Evolutionary conservation across 148 eudicot species (phyloP).

Genomic region (Vaccinium vitisidaea): DNA sequence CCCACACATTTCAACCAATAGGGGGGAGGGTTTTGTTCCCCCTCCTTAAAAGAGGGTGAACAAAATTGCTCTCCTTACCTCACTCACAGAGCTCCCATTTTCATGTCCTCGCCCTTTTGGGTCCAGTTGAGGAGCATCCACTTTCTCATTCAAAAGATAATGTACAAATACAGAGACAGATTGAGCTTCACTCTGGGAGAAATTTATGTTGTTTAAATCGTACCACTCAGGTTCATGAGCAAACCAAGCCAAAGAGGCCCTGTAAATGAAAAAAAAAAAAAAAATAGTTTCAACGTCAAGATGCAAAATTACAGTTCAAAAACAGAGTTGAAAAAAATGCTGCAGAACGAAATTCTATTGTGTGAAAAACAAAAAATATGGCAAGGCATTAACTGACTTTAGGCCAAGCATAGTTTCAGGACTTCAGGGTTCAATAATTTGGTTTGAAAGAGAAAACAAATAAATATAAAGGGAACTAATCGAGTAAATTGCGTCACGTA

Average conservation of each 20-base stretch:
- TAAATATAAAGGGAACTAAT: background rate
- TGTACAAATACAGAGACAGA: conserved; percentile 76
- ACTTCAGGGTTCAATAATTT: background rate
- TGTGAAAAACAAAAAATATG: background rate
- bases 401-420: background rate
- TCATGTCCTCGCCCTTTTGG: conserved; percentile 56
- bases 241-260: conserved; percentile 93
- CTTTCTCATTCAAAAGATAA: conserved; percentile 60
- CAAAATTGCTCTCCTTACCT: background rate
- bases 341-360: background rate
- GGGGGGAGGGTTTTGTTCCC: too few species aligned
- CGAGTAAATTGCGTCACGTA: background rate
- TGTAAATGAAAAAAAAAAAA: conserved; percentile 26
- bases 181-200: conserved; percentile 87
- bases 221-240: conserved; percentile 89
- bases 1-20: too few species aligned
- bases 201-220: conserved; percentile 64
- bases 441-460: background rate
- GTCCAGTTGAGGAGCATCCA: conserved; percentile 53
- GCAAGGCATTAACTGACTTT: background rate
- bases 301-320: background rate
- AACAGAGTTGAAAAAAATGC: background rate
- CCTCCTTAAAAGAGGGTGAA: too few species aligned
- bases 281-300: background rate
- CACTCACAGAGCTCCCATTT: conserved; percentile 59